These are phyloP conservation scores for Torulaspora pretoriensis DNA, from an alignment of 1,139 yeast species.

Conservation along the genomic window DNA sequence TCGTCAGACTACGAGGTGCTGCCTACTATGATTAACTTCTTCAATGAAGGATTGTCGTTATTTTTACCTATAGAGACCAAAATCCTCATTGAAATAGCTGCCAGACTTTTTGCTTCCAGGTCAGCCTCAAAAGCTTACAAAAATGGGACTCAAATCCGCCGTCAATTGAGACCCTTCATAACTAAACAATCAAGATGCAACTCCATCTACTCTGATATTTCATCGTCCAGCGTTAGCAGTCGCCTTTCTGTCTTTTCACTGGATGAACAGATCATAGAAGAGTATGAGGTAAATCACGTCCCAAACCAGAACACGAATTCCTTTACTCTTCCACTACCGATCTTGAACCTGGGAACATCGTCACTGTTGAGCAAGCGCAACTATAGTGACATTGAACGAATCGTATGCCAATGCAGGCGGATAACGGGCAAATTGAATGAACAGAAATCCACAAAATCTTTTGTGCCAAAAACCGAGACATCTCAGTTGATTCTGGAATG, in stretches of 20 bases:
- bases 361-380: slow-evolving; percentile 36
- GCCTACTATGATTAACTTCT: slow-evolving; percentile 68
- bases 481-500: slow-evolving; percentile 15
- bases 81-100: slow-evolving; percentile 56
- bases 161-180: slow-evolving; percentile 46
- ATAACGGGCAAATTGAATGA: slow-evolving; percentile 10
- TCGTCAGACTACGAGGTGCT: slow-evolving; percentile 56
- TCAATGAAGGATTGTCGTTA: slow-evolving; percentile 62
- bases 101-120: slow-evolving; percentile 43
- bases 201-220: slow-evolving; percentile 33
- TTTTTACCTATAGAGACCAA: slow-evolving; percentile 62
- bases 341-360: slow-evolving; percentile 32
- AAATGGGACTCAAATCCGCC: slow-evolving; percentile 22
- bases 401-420: slow-evolving; percentile 31
- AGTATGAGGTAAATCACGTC: slow-evolving; percentile 38
- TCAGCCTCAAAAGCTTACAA: slow-evolving; percentile 16
- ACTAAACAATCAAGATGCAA: slow-evolving; percentile 23
- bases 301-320: slow-evolving; percentile 32
- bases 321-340: slow-evolving; percentile 36
- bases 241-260: slow-evolving; percentile 36
- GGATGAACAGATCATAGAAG: slow-evolving; percentile 39
- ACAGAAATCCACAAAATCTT: neutral
- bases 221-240: slow-evolving; percentile 27
- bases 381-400: slow-evolving; percentile 33
- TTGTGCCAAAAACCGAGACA: slow-evolving; percentile 13